Conservation (phyloP, 1,284 basidiomycete genomes). For the Puccinia triticina region DNA sequence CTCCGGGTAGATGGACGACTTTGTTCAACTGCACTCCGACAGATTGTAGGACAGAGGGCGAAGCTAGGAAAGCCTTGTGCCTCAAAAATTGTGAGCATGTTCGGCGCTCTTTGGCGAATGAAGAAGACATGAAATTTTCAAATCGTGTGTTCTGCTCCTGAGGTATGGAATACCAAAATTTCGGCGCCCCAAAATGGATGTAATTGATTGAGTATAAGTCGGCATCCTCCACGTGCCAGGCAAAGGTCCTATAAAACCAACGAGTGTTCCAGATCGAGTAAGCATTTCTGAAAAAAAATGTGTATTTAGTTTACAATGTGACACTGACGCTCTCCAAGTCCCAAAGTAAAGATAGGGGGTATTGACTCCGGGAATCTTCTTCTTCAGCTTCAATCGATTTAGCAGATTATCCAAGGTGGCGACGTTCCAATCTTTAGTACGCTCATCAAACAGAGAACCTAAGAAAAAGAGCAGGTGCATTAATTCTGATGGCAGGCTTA, state of each 20-base stretch:
- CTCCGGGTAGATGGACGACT: slow-evolving; percentile 84
- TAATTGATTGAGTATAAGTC: slow-evolving; percentile 99
- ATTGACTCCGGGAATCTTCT: slow-evolving; percentile 84
- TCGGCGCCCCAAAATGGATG: slow-evolving; percentile 97
- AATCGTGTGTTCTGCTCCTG: slow-evolving; percentile 77
- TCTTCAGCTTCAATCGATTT: slow-evolving; percentile 73
- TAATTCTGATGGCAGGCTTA: slow-evolving; percentile 14
- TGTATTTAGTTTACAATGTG: slow-evolving; percentile 54
- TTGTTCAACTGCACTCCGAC: slow-evolving; percentile 82
- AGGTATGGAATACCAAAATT: slow-evolving; percentile 92
- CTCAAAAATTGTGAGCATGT: slow-evolving; percentile 90
- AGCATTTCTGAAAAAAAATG: neutral
- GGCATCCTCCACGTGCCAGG: slow-evolving; percentile 90
- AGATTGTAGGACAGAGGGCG: slow-evolving; percentile 78
- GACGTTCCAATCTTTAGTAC: slow-evolving; percentile 87
- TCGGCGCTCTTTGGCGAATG: slow-evolving; percentile 81
- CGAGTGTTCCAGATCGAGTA: neutral
- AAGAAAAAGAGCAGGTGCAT: slow-evolving; percentile 45
- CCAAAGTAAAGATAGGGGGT: slow-evolving; percentile 98
- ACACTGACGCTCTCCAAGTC: slow-evolving; percentile 88
- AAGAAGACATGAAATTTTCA: slow-evolving; percentile 80
- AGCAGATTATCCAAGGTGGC: slow-evolving; percentile 84
- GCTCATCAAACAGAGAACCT: slow-evolving; percentile 81
- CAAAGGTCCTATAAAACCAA: slow-evolving; percentile 63
- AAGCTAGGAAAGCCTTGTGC: slow-evolving; percentile 94